A percentile compares a stretch with the other conserved stretches of the same genome.
Evolutionary conservation across 257 asterid genomes (phyloP).

Genomic region (Anisodus tanguticus): DNA sequence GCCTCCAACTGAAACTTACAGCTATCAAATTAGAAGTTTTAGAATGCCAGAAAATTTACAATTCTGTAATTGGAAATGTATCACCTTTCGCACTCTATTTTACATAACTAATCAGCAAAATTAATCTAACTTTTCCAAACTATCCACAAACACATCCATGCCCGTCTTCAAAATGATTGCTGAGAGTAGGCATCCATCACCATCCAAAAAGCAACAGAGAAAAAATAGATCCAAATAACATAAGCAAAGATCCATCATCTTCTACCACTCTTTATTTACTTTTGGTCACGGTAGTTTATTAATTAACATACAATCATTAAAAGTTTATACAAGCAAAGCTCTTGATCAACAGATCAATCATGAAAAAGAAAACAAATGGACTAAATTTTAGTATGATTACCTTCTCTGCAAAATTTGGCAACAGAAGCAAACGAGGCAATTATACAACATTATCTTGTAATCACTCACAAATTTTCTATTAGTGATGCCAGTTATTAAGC

Average conservation of each 20-base stretch:
- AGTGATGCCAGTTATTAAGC: neutral
- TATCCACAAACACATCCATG: neutral
- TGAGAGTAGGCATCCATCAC: neutral
- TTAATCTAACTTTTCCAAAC: neutral
- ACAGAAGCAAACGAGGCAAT: neutral
- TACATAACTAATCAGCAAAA: neutral
- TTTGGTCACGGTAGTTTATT: neutral
- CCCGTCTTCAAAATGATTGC: neutral
- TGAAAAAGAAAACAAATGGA: neutral
- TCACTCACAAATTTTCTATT: neutral
- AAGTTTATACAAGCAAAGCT: neutral
- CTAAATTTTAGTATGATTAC: neutral
- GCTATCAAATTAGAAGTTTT: neutral
- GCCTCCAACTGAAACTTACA: conserved; percentile 9
- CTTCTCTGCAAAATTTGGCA: neutral
- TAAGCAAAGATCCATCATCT: conserved; percentile 21
- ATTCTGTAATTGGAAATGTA: neutral
- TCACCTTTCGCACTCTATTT: neutral
- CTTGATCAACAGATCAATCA: neutral
- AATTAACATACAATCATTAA: neutral
- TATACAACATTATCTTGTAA: conserved; percentile 11
- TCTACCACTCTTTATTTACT: conserved; percentile 5
- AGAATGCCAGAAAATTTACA: neutral
- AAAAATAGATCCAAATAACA: neutral
- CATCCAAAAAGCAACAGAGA: conserved; percentile 9